phyloP scores from a whole-genome alignment of 768 basidiomycete genomes.

The Agrocybe praecox region DNA sequence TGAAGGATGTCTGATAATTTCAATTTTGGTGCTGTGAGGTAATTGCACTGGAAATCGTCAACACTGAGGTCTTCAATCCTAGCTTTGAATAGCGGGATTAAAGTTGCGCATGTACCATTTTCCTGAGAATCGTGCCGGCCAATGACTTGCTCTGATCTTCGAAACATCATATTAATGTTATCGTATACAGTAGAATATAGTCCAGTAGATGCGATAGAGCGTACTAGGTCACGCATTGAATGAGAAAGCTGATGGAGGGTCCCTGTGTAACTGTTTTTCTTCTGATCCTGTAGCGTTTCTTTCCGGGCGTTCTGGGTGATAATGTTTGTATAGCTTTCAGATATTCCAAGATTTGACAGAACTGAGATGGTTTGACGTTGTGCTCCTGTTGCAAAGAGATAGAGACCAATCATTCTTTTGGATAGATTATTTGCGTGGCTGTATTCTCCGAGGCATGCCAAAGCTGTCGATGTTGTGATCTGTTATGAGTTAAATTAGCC shows the following conservation, averaged over 20 bases:
- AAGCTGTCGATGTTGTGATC: slow-evolving; percentile 11
- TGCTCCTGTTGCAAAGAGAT: slow-evolving; percentile 32
- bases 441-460: slow-evolving; percentile 26
- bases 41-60: slow-evolving; percentile 15
- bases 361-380: slow-evolving; percentile 31
- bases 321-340: slow-evolving; percentile 30
- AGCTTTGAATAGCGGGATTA: slow-evolving; percentile 28
- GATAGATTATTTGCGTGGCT: slow-evolving; percentile 33
- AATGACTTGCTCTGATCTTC: slow-evolving; percentile 32
- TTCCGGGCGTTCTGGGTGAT: slow-evolving; percentile 2
- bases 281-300: slow-evolving; percentile 3
- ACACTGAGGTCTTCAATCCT: slow-evolving; percentile 24
- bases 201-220: slow-evolving; percentile 21
- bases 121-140: slow-evolving; percentile 31
- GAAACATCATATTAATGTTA: slow-evolving; percentile 36
- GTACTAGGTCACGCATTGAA: slow-evolving; percentile 17
- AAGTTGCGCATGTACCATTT: slow-evolving; percentile 39
- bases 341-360: slow-evolving; percentile 27
- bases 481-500: no score
- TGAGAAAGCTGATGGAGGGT: slow-evolving; percentile 24
- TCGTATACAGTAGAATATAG: slow-evolving; percentile 30
- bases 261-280: slow-evolving; percentile 7
- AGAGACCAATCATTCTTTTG: slow-evolving; percentile 27
- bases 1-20: slow-evolving; percentile 28
- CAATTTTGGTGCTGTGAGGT: slow-evolving; percentile 25